Evolutionary conservation across 2,329 filamentous ascomycete species (phyloP).

Genomic region (Sporothrix phasma): DNA sequence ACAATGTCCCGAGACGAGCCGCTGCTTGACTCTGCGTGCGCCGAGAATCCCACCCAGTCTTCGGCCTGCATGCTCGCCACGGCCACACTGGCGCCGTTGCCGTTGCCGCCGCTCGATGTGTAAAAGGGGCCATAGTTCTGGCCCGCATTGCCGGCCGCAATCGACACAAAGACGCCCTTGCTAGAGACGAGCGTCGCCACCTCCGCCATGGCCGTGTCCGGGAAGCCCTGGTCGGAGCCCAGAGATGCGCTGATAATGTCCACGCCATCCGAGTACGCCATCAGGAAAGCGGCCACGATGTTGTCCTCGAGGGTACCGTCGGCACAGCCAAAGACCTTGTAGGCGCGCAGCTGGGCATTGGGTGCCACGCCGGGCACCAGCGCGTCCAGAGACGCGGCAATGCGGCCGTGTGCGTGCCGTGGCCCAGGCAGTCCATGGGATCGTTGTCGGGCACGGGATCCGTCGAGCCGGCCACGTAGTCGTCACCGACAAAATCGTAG

Average conservation of each 20-base stretch:
- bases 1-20: slow-evolving; percentile 8
- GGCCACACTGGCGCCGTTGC: too few relatives aligned
- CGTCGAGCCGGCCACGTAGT: too few relatives aligned
- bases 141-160: slow-evolving; percentile 38
- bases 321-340: slow-evolving; percentile 20
- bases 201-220: slow-evolving; percentile 40
- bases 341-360: slow-evolving; percentile 20
- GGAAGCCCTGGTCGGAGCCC: slow-evolving; percentile 41
- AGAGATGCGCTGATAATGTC: slow-evolving; percentile 49
- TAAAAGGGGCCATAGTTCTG: too few relatives aligned
- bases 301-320: slow-evolving; percentile 38
- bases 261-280: slow-evolving; percentile 46
- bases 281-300: slow-evolving; percentile 49
- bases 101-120: too few relatives aligned
- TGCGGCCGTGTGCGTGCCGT: slow-evolving; percentile 24
- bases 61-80: slow-evolving; percentile 27
- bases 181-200: slow-evolving; percentile 43
- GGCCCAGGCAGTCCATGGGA: slow-evolving; percentile 20
- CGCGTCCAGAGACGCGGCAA: slow-evolving; percentile 17
- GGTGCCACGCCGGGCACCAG: slow-evolving; percentile 24
- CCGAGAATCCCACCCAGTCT: background rate
- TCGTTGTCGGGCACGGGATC: slow-evolving; percentile 22
- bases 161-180: slow-evolving; percentile 41
- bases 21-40: slow-evolving; percentile 7
- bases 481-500: slow-evolving; percentile 17